Percentiles rank a stretch among this genome's conserved stretches.
Evolutionary conservation across 1,284 basidiomycete species (phyloP).

Genomic region (Leccinum pachyderme): DNA sequence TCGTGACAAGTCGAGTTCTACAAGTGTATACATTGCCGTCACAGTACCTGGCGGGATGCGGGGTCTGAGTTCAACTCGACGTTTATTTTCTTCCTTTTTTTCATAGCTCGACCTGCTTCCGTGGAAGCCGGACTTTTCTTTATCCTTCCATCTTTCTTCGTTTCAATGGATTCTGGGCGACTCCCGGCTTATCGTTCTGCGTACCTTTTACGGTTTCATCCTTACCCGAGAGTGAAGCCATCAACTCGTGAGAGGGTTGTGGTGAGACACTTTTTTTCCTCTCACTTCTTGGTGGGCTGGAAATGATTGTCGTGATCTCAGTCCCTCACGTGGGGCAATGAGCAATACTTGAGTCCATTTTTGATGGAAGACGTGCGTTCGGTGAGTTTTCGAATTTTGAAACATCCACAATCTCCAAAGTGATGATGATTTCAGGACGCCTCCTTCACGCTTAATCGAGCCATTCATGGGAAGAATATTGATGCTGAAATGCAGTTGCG

Average conservation of each 20-base stretch:
- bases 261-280: constrained; percentile 18
- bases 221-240: constrained; percentile 28
- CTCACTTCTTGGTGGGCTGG: constrained; percentile 1
- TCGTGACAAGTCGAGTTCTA: constrained; percentile 18
- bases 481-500: constrained; percentile 1
- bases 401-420: not conserved
- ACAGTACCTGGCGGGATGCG: constrained; percentile 23
- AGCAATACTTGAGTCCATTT: not conserved
- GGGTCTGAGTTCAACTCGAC: constrained; percentile 16
- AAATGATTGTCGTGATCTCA: constrained; percentile 11
- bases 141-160: not conserved
- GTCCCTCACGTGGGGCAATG: constrained; percentile 4
- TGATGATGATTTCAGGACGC: not conserved
- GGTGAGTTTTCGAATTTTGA: constrained; percentile 7
- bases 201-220: constrained; percentile 29
- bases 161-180: constrained; percentile 18
- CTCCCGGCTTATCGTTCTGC: constrained; percentile 32
- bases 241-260: constrained; percentile 26
- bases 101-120: constrained; percentile 1
- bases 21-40: constrained; percentile 25
- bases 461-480: constrained; percentile 7
- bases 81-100: constrained; percentile 5
- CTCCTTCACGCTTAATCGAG: constrained; percentile 4
- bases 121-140: not conserved
- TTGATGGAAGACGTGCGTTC: not conserved